Percentiles rank a stretch among this genome's conserved stretches.
These are phyloP conservation scores for Akanthomyces dipterigenus DNA, from an alignment of 2,329 filamentous ascomycete species.

Conservation along the genomic window DNA sequence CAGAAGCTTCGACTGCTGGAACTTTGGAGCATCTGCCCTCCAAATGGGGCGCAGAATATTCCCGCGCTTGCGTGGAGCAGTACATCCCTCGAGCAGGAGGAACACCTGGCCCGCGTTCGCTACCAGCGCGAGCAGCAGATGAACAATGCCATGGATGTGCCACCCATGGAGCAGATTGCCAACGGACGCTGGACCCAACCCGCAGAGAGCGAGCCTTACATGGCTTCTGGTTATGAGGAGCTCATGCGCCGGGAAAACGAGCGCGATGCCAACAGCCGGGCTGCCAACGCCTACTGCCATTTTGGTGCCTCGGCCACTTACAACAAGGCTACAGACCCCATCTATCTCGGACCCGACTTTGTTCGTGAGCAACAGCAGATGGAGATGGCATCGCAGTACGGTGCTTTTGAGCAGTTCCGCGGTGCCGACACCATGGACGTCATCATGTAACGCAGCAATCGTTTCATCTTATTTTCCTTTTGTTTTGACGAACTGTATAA, in stretches of 20 bases:
- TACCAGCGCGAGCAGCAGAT: constrained; percentile 43
- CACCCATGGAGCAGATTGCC: constrained; percentile 43
- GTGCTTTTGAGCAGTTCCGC: constrained; percentile 47
- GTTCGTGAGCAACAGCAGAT: constrained; percentile 43
- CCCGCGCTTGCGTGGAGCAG: constrained; percentile 45
- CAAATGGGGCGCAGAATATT: constrained; percentile 49
- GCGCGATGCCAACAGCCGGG: constrained; percentile 25
- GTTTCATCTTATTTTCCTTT: not conserved
- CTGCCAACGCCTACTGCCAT: constrained; percentile 38
- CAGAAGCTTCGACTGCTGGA: constrained; percentile 72
- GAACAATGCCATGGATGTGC: constrained; percentile 42
- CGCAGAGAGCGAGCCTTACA: constrained; percentile 69
- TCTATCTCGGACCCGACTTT: constrained; percentile 49
- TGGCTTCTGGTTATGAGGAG: constrained; percentile 72
- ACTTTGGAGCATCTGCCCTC: constrained; percentile 78
- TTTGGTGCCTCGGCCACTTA: constrained; percentile 41
- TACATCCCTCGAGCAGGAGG: constrained; percentile 50
- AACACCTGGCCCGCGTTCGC: constrained; percentile 52
- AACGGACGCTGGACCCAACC: constrained; percentile 46
- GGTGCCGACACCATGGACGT: constrained; percentile 40
- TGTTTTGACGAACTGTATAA: not conserved
- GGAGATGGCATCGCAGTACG: constrained; percentile 64
- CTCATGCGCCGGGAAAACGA: constrained; percentile 59
- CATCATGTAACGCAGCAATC: constrained; percentile 26
- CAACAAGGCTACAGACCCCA: constrained; percentile 57